Evolutionary conservation across 352 stramenopile genomes (phyloP).

Genomic region (Pythium aquatile): DNA sequence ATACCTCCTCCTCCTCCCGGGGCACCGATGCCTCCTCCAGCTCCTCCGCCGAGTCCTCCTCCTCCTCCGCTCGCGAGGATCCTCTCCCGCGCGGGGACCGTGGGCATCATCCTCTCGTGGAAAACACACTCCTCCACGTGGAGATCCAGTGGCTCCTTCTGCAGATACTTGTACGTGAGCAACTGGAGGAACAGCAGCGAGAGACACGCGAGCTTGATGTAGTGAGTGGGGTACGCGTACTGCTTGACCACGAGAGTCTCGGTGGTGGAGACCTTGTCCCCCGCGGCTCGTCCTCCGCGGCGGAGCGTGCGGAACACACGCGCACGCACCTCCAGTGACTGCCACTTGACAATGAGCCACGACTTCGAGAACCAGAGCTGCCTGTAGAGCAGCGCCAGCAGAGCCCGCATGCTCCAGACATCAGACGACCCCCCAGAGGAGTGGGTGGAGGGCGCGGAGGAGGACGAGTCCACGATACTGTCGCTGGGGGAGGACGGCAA

Average conservation of each 20-base stretch:
- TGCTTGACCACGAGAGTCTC: slow-evolving; percentile 44
- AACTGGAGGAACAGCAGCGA: slow-evolving; percentile 48
- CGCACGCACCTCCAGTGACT: slow-evolving; percentile 14
- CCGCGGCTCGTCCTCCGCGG: slow-evolving; percentile 15
- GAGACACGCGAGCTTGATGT: slow-evolving; percentile 55
- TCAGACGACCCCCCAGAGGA: background rate
- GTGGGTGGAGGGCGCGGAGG: background rate
- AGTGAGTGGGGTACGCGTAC: slow-evolving; percentile 68
- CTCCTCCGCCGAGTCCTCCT: slow-evolving; percentile 21
- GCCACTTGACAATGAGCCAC: slow-evolving; percentile 26
- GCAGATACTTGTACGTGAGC: slow-evolving; percentile 48
- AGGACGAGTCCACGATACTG: background rate
- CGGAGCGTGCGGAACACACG: slow-evolving; percentile 29
- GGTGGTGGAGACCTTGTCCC: slow-evolving; percentile 17
- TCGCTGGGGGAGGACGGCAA: background rate
- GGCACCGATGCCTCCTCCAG: background rate
- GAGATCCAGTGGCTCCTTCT: slow-evolving; percentile 45
- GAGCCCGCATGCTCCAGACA: background rate
- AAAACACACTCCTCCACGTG: slow-evolving; percentile 71
- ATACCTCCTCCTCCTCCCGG: background rate
- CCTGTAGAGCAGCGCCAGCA: slow-evolving; percentile 13
- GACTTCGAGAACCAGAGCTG: slow-evolving; percentile 23
- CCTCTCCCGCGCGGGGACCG: slow-evolving; percentile 22
- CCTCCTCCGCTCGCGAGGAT: slow-evolving; percentile 26
- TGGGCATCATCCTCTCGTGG: slow-evolving; percentile 43